Base-by-base conservation (phyloP, 2,329 filamentous ascomycete genomes). In the Ophiosphaerella herpotricha region DNA sequence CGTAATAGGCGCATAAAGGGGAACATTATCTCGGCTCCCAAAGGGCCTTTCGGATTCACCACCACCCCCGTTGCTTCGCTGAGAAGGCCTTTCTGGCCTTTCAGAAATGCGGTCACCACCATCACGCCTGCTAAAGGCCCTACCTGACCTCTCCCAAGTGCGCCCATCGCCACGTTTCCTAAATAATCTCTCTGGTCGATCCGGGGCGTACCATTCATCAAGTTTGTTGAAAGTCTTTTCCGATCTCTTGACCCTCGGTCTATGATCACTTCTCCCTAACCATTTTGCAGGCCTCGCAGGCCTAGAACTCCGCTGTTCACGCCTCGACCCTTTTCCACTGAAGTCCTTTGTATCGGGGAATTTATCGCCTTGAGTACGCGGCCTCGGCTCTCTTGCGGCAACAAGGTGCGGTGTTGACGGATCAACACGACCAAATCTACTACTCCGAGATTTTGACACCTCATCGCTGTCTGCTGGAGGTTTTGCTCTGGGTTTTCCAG, bases 381-480 rank as follows among this genome's bases (percentile, higher is more conserved):
- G 26, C 6, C 6, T 29, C 11, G 11, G 11, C 11, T 29, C 26
- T 13, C 45, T 42, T 11, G 51, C 38, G 4, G 32, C 38, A 39
- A 37, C 35, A 24, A 46, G 39, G 13, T 42, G 47, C 32, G 51
- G 37, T 32, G 42, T 45, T 37, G 48, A 33, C 7, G 46, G 39
- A 12, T 43, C 46, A 14, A 46, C 33, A 33, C 52, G 52, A 7
- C 46, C 46, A 33, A 50, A 57, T 23, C 43, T 48, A 31, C 46
- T 43, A 35, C 43, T 55, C n/a, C 39, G 43, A 32, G 39, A 35
- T 23, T 38, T 9, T 29, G 42, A 31, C 35, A 11, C 14, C 36
- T 23, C 33, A 18, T 41, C 5, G 4, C 11, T 7, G 26, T 37
- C 32, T 18, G 18, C 33, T 37, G 41, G 26, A 21, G 37, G 16